Evolutionary conservation across 2,329 filamentous ascomycete genomes (phyloP), one percentile per base, ranked within the genome.

Genomic region (Ambrosiella beaveri): DNA sequence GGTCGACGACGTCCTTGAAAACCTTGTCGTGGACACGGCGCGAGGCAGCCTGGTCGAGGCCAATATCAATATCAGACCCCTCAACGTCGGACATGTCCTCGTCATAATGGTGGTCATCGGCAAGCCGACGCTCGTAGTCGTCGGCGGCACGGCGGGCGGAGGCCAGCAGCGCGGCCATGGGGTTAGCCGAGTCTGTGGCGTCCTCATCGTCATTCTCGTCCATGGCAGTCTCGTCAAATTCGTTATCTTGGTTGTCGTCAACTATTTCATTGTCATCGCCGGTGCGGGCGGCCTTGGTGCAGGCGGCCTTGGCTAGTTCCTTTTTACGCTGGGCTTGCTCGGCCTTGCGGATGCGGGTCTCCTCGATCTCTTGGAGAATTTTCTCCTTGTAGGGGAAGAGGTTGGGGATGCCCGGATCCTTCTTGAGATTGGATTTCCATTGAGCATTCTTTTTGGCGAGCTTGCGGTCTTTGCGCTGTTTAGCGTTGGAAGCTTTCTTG

Each of bases 361-460:
- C 88, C 73, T 98, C 93, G 65, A 98, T 94, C 71, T 98, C 89
- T 60, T 90, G 82, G 39, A 98, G 79, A 36, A 98, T 80, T 75
- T 86, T 90, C 70, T 96, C 90, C 75, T 98, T 98, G 77, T 93
- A 96, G 0, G 93, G 93, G 73, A 96, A 98, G 40, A 96, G 74
- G 68, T 97, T 98, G 45, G 93, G 93, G 62, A 98, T 96, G 54
- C 93, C 93, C 27, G 91, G 93, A 66, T 98, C 93, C 75, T 97
- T 98, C 80, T 96, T 97, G 64, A 95, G 70, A 70, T 89, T 87
- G 61, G 88, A 90, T 65, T 86, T 82, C 89, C 93, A 97, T 87
- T 95, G 82, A 39, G 93, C 91, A 70, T 96, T 95, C 81, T 95
- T 89, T 75, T 95, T 97, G 58, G 86, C 88, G 59, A 82, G 76